Percentiles rank a stretch among this genome's conserved stretches.
phyloP scores from a whole-genome alignment of 805 yeast species.

The Yamadazyma tumulicola region DNA sequence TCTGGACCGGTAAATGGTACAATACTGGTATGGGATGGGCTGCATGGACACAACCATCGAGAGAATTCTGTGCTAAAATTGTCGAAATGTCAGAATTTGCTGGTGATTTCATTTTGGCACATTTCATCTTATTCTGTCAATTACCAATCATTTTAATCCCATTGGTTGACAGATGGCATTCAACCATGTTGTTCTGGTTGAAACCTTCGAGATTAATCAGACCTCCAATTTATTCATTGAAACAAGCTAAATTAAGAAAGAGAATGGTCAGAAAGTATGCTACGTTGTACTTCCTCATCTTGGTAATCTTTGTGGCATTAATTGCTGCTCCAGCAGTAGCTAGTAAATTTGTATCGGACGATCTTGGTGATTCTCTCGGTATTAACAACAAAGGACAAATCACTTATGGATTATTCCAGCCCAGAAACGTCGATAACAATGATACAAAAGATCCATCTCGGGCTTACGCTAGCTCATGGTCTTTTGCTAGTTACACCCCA shows the following conservation, averaged over 20 bases:
- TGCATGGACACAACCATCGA: constrained; percentile 92
- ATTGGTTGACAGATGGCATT: constrained; percentile 93
- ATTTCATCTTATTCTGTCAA: constrained; percentile 80
- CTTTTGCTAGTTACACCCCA: constrained; percentile 36
- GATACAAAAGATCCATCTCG: constrained; percentile 62
- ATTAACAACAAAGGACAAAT: constrained; percentile 29
- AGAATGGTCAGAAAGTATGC: constrained; percentile 96
- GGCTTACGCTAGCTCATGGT: constrained; percentile 42
- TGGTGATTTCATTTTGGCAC: constrained; percentile 94
- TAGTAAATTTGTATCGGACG: constrained; percentile 47
- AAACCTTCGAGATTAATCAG: constrained; percentile 94
- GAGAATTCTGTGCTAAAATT: constrained; percentile 92
- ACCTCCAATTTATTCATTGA: constrained; percentile 95
- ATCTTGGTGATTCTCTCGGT: constrained; percentile 25
- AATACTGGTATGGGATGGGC: constrained; percentile 89
- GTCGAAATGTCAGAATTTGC: constrained; percentile 95
- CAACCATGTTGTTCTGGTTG: constrained; percentile 98
- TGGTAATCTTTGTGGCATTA: constrained; percentile 67
- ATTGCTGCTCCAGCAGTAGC: constrained; percentile 93
- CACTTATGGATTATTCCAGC: constrained; percentile 77
- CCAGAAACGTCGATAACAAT: constrained; percentile 74
- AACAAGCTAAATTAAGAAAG: constrained; percentile 93
- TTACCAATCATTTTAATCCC: constrained; percentile 86
- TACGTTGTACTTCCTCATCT: constrained; percentile 66
- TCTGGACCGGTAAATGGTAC: constrained; percentile 99